Base-by-base conservation (phyloP, 2,329 filamentous ascomycete species). In the Trichoderma simmonsii region DNA sequence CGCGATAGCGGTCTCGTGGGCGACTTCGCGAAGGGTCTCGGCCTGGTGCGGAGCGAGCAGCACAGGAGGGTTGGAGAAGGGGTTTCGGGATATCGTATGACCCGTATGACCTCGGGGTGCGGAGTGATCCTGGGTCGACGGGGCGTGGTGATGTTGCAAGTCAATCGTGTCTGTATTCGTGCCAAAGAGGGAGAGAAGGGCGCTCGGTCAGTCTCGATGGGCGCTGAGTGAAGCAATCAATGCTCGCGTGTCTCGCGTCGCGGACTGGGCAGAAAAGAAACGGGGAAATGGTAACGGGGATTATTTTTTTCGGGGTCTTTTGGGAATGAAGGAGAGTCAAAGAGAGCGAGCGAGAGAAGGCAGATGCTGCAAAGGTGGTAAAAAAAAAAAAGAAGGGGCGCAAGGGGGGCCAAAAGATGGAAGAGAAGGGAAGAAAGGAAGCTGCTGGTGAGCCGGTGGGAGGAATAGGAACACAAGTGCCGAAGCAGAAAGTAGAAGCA, bases 101-200 rank as follows among this genome's bases (percentile, higher is more conserved):
- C 64, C 70, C 21, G 74, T 74, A 64, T 68, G 39, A 34, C 66
- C 70, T 63, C 74, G 73, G 62, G 72, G 73, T 59, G 77, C 77
- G 70, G 87, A 85, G 81, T 97, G 94, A 80, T 95, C 92, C 84
- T 97, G 88, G 51, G 95, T 93, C 60, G 95, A 96, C 39, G 94
- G 94, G 72, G 92, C 86, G 78, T 91, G 86, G 79, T 90, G 92
- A 83, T 94, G 90, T 87, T 98, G 96, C 67, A 98, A 90, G 84
- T 98, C 96, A 83, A 98, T 92, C 74, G 95, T 97, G 85, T 98
- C 95, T 97, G 71, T 60, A 70, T 57, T 39, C 32, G 62, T 48
- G 61, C 21, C 68, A 36, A 66, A 62, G 62, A 63, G 32, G 36
- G 73, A 30, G 69, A 21, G 57, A 6, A 60, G 18, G 59, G 69